Conservation (phyloP, 306 rosid genomes). For the Abrus precatorius region DNA sequence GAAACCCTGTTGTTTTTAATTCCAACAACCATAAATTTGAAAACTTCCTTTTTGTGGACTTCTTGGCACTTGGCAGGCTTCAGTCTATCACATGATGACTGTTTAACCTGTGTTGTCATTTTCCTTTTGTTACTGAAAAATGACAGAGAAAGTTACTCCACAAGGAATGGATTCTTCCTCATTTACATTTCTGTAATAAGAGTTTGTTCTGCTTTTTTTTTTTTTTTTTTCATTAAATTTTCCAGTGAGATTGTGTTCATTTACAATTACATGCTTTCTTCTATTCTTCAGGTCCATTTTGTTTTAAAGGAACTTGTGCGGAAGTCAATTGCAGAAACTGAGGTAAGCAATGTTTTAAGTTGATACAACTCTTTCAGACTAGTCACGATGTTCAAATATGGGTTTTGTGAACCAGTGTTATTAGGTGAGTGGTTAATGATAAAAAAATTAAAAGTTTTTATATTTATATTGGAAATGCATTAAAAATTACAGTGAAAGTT, state of each 20-base stretch:
- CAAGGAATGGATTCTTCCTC: conserved; percentile 15
- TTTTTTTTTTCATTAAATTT: neutral
- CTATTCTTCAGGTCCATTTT: conserved; percentile 81
- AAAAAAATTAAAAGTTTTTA: too few species aligned
- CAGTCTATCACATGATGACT: conserved; percentile 17
- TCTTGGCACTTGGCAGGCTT: conserved; percentile 14
- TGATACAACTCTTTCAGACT: conserved; percentile 27
- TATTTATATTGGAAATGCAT: too few species aligned
- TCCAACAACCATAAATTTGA: conserved; percentile 18
- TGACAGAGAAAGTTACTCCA: conserved; percentile 7
- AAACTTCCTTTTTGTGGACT: conserved; percentile 5
- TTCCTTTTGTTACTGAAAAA: conserved; percentile 16
- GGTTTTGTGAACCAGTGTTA: too few species aligned
- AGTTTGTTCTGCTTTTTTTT: neutral
- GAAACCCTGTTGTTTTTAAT: neutral
- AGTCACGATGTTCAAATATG: conserved; percentile 8
- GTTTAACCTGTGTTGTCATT: conserved; percentile 29
- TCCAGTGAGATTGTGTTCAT: conserved; percentile 3
- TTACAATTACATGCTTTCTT: conserved; percentile 27
- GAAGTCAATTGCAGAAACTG: conserved; percentile 92
- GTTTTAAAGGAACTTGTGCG: conserved; percentile 97
- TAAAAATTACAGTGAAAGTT: too few species aligned
- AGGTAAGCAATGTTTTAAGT: conserved; percentile 59
- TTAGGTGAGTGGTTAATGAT: too few species aligned
- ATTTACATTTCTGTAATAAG: conserved; percentile 33